Evolutionary conservation across 2,329 filamentous ascomycete species (phyloP).

Genomic region (Aspergillus sp.): DNA sequence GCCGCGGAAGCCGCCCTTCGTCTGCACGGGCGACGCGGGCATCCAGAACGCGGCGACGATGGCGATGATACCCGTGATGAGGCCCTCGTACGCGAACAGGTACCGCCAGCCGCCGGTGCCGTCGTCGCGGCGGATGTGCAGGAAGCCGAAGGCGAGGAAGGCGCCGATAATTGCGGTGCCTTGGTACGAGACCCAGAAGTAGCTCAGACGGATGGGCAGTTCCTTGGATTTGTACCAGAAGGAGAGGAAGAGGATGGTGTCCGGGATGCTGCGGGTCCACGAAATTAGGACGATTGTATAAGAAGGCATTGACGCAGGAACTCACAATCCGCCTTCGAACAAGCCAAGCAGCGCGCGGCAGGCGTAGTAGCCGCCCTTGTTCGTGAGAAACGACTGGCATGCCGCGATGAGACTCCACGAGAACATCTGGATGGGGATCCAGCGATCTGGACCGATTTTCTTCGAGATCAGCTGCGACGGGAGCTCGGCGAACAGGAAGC

Average conservation of each 20-base stretch:
- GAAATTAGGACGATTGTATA: slow-evolving; percentile 2
- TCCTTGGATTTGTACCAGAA: slow-evolving; percentile 75
- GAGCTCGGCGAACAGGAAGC: slow-evolving; percentile 50
- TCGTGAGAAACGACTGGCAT: slow-evolving; percentile 51
- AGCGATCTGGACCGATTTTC: slow-evolving; percentile 57
- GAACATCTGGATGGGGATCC: slow-evolving; percentile 59
- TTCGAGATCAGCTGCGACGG: slow-evolving; percentile 61
- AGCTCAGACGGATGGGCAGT: slow-evolving; percentile 63
- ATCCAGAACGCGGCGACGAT: slow-evolving; percentile 59
- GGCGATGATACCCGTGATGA: slow-evolving; percentile 54
- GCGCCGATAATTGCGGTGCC: slow-evolving; percentile 46
- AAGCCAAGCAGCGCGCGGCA: slow-evolving; percentile 48
- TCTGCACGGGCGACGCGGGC: slow-evolving; percentile 63
- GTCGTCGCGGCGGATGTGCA: slow-evolving; percentile 36
- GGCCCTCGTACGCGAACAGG: slow-evolving; percentile 42
- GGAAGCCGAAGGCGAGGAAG: slow-evolving; percentile 46
- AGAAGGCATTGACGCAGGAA: slow-evolving; percentile 43
- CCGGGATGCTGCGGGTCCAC: slow-evolving; percentile 32
- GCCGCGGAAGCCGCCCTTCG: slow-evolving; percentile 58
- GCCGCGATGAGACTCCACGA: slow-evolving; percentile 55
- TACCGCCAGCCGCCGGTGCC: slow-evolving; percentile 44
- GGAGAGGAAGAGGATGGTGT: slow-evolving; percentile 57
- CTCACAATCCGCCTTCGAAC: slow-evolving; percentile 58
- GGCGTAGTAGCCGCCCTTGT: slow-evolving; percentile 40
- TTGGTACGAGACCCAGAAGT: slow-evolving; percentile 67